Conservation (phyloP, 345 rosid genomes). For the Aquilaria malaccensis region DNA sequence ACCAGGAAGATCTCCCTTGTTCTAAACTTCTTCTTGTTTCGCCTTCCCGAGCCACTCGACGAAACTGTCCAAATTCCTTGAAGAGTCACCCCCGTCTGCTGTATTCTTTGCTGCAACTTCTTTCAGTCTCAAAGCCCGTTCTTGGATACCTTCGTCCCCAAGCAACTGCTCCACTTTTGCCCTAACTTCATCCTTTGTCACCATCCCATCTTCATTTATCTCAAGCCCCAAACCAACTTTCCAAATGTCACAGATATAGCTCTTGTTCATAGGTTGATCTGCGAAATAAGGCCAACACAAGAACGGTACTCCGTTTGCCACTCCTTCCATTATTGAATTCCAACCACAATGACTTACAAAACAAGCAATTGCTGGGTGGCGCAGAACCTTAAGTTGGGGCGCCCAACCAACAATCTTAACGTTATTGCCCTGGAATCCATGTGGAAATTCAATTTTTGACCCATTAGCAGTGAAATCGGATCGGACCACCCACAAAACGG, state of each 20-base stretch:
- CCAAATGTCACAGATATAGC: conserved; percentile 40
- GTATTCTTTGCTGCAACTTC: no score
- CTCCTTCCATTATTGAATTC: conserved; percentile 44
- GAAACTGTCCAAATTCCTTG: no score
- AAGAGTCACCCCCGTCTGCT: no score
- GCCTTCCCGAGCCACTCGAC: no score
- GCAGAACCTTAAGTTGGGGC: conserved; percentile 30
- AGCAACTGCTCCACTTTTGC: no score
- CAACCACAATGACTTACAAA: conserved; percentile 37
- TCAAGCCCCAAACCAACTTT: conserved; percentile 32
- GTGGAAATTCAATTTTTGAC: background rate
- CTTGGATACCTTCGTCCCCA: no score
- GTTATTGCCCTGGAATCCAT: background rate
- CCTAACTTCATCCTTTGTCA: background rate
- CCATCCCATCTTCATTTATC: conserved; percentile 17
- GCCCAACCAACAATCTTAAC: conserved; percentile 26
- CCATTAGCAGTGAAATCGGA: conserved; percentile 10
- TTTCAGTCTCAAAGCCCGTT: no score
- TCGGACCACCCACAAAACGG: conserved; percentile 15
- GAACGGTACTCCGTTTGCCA: conserved; percentile 42
- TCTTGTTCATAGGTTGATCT: conserved; percentile 37
- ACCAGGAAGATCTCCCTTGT: no score
- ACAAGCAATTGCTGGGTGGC: conserved; percentile 26
- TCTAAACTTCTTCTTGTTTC: no score
- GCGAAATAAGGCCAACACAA: conserved; percentile 43